These are phyloP conservation scores for Oryza coarctata DNA, from an alignment of 176 grass and related monocot genomes.

Conservation along the genomic window DNA sequence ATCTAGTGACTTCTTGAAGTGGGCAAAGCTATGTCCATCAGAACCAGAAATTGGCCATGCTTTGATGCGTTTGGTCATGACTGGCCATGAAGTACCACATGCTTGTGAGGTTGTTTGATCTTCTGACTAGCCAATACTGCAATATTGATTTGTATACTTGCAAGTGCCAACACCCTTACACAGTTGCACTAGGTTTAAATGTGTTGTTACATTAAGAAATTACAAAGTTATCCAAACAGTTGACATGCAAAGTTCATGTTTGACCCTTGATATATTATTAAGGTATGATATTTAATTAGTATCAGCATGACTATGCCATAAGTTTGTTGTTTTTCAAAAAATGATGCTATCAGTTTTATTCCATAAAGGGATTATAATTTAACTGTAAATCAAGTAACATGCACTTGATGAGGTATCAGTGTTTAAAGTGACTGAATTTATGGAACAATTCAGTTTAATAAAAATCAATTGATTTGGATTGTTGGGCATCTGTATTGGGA, in stretches of 20 bases:
- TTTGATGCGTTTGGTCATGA: constrained; percentile 99
- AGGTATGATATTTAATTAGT: background rate
- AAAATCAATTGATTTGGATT: background rate
- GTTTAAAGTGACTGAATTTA: background rate
- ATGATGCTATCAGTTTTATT: background rate
- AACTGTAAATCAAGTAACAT: background rate
- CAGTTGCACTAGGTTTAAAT: too few species aligned
- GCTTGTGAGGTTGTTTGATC: constrained; percentile 74
- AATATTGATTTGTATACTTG: background rate
- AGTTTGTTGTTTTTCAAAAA: background rate
- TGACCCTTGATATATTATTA: background rate
- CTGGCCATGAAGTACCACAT: constrained; percentile 94
- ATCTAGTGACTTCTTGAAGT: constrained; percentile 93
- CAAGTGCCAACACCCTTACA: background rate
- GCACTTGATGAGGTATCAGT: background rate
- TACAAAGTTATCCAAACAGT: background rate
- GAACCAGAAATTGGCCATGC: constrained; percentile 93
- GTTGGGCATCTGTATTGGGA: background rate
- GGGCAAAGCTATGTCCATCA: constrained; percentile 84
- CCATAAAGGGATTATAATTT: background rate
- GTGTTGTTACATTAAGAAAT: background rate
- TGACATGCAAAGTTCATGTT: background rate
- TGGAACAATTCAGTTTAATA: background rate
- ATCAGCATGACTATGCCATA: background rate
- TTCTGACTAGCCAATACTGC: background rate